Percentiles rank a stretch among this genome's conserved stretches.
Evolutionary conservation across 805 yeast genomes (phyloP).

Genomic region (Yarrowia yakushimensis): DNA sequence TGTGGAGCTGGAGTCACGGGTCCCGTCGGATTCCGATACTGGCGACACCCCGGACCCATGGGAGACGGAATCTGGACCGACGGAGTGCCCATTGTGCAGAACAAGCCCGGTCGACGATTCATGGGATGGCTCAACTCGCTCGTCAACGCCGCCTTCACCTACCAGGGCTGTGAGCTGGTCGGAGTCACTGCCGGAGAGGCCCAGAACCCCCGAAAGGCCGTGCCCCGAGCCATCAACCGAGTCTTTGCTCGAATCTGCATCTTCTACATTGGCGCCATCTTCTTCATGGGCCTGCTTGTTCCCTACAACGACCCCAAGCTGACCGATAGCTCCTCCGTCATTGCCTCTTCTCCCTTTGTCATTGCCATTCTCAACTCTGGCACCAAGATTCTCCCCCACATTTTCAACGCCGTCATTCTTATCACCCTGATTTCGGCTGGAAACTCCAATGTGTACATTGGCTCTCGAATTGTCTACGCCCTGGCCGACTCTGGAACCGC

Average conservation of each 20-base stretch:
- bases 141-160: conserved; percentile 53
- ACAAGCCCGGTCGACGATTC: conserved; percentile 31
- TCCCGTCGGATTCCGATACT: conserved; percentile 41
- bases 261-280: conserved; percentile 50
- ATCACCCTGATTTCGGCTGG: conserved; percentile 63
- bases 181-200: conserved; percentile 59
- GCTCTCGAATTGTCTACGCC: conserved; percentile 60
- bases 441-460: conserved; percentile 61
- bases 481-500: conserved; percentile 69
- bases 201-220: conserved; percentile 51
- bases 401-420: conserved; percentile 56
- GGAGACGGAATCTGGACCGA: conserved; percentile 44
- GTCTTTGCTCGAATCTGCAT: conserved; percentile 50
- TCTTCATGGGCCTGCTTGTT: conserved; percentile 54
- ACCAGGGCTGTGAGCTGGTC: conserved; percentile 53
- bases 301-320: conserved; percentile 51
- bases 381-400: conserved; percentile 45
- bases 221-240: conserved; percentile 55
- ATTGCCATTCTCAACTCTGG: conserved; percentile 50
- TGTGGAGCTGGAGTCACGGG: conserved; percentile 51
- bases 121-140: conserved; percentile 40
- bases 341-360: conserved; percentile 46
- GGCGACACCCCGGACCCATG: conserved; percentile 45
- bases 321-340: conserved; percentile 44
- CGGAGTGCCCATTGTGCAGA: conserved; percentile 21